Base-by-base conservation (phyloP, 805 yeast species). In the Cephaloascus albidus region DNA sequence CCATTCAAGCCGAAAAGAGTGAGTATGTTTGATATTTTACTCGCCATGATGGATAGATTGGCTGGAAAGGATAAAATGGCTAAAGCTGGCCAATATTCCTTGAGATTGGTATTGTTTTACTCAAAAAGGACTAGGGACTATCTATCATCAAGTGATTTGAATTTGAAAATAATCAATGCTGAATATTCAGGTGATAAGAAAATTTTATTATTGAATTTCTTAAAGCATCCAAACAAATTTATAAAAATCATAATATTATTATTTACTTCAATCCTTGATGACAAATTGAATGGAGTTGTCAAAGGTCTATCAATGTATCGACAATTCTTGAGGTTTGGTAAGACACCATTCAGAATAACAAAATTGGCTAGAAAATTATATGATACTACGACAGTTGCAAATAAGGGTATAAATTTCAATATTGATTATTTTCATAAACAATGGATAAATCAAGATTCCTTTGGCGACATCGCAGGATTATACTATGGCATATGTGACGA, bases 21-120 rank as follows among this genome's bases (percentile, higher is more conserved):
- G 5, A 40, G 48, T 5, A 20, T 47, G 10, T 55, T 68, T 50
- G 78, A 72, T 36, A 61, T 80, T 4, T 58, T 78, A 38, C 68
- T 78, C 58, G 63, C 65, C 27, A 57, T 81, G 53, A 53, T 80
- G 38, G 72, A 72, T 38, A 69, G 70, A 36, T 53, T 82, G 20
- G 69, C 75, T 2, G 90, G 90, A 37, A 83, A 82, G 53, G 93
- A 83, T 50, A 80, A 81, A 51, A 43, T 81, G 44, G 83, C 85
- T 18, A 83, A 83, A 47, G 62, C 78, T 8, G 61, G 76, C 19
- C 81, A 78, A 49, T 81, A 81, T 51, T 53, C 72, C 0, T 53
- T 83, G 33, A 72, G 83, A 41, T 52, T 82, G 16, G 50, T 80
- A 32, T 59, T 70, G 18, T 53, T 64, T 37, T 73, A 76, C 47